A percentile compares a stretch with the other conserved stretches of the same genome.
phyloP scores from a whole-genome alignment of 2,329 filamentous ascomycete genomes.

The Cryphonectria nitschkei region DNA sequence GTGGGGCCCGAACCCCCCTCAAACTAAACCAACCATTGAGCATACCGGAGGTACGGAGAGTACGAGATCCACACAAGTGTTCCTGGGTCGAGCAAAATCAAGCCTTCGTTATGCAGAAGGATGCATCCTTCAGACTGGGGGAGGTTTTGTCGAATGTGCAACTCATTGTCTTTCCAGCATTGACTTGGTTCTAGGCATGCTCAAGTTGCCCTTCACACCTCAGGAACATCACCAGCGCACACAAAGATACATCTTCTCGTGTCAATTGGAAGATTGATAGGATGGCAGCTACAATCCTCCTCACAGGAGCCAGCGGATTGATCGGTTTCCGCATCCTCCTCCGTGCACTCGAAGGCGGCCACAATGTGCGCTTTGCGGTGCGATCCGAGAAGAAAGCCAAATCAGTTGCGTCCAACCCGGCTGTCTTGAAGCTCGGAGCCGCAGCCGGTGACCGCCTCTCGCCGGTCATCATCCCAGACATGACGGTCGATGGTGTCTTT shows the following conservation, averaged over 20 bases:
- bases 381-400: slow-evolving; percentile 35
- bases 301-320: slow-evolving; percentile 36
- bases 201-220: no score
- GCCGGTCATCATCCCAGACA: slow-evolving; percentile 33
- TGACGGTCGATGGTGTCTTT: slow-evolving; percentile 33
- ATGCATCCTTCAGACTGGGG: no score
- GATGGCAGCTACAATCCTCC: slow-evolving; percentile 32
- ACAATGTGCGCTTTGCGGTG: slow-evolving; percentile 34
- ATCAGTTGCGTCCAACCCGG: slow-evolving; percentile 33
- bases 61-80: no score
- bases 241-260: background rate
- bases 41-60: no score
- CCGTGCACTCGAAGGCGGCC: slow-evolving; percentile 32
- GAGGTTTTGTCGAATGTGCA: no score
- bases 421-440: slow-evolving; percentile 27
- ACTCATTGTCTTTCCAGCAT: no score
- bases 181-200: no score
- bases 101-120: no score
- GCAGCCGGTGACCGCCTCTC: slow-evolving; percentile 30
- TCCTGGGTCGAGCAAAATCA: no score
- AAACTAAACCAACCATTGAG: no score
- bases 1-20: no score
- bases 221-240: background rate
- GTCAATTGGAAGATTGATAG: background rate
- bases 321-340: slow-evolving; percentile 37